phyloP scores from a whole-genome alignment of 768 basidiomycete genomes.

The Rossbeevera mucosa region DNA sequence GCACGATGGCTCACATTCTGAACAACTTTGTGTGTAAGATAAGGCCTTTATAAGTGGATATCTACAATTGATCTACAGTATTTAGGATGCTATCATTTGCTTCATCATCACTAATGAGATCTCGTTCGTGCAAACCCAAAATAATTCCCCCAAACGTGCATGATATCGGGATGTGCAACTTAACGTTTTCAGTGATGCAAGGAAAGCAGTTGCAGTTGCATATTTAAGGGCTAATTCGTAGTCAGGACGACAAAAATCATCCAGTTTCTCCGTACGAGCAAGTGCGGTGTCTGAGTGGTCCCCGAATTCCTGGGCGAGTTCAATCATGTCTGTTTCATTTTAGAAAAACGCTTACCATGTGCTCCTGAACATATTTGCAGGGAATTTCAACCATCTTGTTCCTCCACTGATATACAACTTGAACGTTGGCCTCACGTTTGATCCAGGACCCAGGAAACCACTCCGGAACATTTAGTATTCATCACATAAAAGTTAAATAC shows the following conservation, averaged over 20 bases:
- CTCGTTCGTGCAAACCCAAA: too few species aligned
- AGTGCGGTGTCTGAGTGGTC: not conserved
- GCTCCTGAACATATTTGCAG: not conserved
- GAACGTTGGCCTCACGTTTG: conserved; percentile 1
- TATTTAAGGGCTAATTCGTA: not conserved
- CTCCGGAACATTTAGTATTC: not conserved
- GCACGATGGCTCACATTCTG: too few species aligned
- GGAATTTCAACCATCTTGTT: conserved; percentile 2
- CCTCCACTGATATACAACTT: not conserved
- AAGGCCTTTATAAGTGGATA: too few species aligned
- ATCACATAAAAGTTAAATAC: not conserved
- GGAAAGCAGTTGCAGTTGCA: not conserved
- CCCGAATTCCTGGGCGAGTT: not conserved
- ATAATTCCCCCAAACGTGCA: too few species aligned
- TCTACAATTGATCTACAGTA: too few species aligned
- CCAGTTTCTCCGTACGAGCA: not conserved
- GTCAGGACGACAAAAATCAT: not conserved
- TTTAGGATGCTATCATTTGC: too few species aligned
- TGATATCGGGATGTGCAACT: too few species aligned
- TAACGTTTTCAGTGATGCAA: too few species aligned
- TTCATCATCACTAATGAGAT: too few species aligned
- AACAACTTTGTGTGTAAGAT: too few species aligned
- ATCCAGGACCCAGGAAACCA: conserved; percentile 5
- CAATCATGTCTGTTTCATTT: not conserved
- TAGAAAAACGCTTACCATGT: not conserved